Evolutionary conservation across 177 flowering plant genomes (phyloP).

Genomic region (Vitis hybrid): DNA sequence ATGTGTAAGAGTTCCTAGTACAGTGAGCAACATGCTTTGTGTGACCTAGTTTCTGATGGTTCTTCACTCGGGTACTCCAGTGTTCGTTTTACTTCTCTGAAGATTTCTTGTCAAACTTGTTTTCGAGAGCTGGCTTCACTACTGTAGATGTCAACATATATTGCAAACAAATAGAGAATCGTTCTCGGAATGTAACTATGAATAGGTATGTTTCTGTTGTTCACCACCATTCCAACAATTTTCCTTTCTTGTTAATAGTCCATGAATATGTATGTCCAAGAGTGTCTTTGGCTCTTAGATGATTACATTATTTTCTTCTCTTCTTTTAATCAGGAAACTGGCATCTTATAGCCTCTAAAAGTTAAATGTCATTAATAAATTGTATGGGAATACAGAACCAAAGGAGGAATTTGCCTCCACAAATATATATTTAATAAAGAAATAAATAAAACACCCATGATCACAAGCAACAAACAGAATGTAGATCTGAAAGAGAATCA

Average conservation of each 20-base stretch:
- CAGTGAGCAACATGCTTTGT: background rate
- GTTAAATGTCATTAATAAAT: too few relatives aligned
- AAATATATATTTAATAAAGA: too few relatives aligned
- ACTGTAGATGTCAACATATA: constrained; percentile 34
- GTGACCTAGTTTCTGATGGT: constrained; percentile 1
- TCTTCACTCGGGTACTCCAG: constrained; percentile 22
- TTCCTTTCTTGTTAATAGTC: background rate
- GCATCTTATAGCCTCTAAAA: too few relatives aligned
- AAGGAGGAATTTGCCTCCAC: too few relatives aligned
- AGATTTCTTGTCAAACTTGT: constrained; percentile 42
- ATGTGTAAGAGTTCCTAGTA: background rate
- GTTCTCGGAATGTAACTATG: constrained; percentile 42
- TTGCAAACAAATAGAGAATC: constrained; percentile 46
- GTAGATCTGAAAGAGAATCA: too few relatives aligned
- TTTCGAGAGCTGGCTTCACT: constrained; percentile 35
- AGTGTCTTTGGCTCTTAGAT: too few relatives aligned
- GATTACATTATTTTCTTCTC: too few relatives aligned
- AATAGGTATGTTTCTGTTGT: constrained; percentile 27
- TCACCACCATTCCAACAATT: background rate
- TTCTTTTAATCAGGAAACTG: too few relatives aligned
- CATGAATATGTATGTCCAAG: background rate
- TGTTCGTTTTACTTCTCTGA: constrained; percentile 53
- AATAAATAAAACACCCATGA: too few relatives aligned
- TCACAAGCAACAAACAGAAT: too few relatives aligned
- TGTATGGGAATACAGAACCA: too few relatives aligned